Evolutionary conservation across 257 asterid genomes (phyloP).

Genomic region (Solanum verrucosum): DNA sequence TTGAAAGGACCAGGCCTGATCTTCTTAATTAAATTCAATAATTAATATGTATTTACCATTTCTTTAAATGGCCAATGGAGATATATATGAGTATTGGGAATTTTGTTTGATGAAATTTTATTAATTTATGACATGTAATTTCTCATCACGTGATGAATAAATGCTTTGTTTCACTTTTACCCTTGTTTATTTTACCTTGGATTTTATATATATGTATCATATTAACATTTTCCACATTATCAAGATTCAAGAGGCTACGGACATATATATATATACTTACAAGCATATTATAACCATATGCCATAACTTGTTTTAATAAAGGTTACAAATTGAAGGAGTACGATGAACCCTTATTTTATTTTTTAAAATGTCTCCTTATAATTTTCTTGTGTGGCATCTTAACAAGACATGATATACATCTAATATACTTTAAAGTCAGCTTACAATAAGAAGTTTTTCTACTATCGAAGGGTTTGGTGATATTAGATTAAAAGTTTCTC

Average conservation of each 20-base stretch:
- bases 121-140: neutral
- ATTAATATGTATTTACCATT: neutral
- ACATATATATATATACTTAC: no score
- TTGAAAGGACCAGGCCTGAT: slow-evolving; percentile 6
- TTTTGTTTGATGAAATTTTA: neutral
- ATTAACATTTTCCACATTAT: no score
- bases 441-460: neutral
- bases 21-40: neutral
- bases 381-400: neutral
- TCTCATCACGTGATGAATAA: neutral
- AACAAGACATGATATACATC: neutral
- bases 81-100: neutral
- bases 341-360: no score
- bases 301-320: no score
- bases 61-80: neutral
- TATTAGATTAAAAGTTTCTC: neutral
- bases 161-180: neutral
- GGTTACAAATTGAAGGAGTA: no score
- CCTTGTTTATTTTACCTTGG: neutral
- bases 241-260: no score
- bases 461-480: neutral
- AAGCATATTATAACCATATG: no score
- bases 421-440: neutral
- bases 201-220: no score
- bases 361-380: no score